Conservation (phyloP, 164 flowering plant species). For the Sedum album region DNA sequence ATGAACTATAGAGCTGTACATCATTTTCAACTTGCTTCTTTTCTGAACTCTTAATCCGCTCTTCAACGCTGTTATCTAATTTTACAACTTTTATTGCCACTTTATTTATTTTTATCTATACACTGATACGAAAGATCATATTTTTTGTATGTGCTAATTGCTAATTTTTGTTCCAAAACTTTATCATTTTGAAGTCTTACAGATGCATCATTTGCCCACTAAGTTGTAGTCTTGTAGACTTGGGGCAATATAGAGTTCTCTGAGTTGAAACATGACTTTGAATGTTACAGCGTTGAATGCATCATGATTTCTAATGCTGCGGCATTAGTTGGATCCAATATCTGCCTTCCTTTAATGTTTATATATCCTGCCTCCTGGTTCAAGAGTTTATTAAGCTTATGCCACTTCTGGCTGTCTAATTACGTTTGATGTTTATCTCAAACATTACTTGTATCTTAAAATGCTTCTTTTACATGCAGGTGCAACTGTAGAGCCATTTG, state of each 20-base stretch:
- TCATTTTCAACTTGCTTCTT: neutral
- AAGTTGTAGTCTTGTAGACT: constrained; percentile 1
- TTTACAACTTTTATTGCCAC: neutral
- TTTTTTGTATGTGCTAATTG: neutral
- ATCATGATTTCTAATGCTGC: neutral
- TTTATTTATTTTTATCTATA: neutral
- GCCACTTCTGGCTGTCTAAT: neutral
- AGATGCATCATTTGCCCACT: neutral
- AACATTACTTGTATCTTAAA: too few relatives aligned
- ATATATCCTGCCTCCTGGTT: neutral
- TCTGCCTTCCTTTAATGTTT: neutral
- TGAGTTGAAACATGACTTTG: neutral
- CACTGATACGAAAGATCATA: neutral
- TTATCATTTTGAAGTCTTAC: neutral
- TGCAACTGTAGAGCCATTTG: constrained; percentile 89
- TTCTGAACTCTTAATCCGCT: neutral
- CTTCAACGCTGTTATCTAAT: neutral
- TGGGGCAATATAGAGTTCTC: neutral
- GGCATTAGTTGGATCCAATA: neutral
- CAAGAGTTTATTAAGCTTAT: neutral
- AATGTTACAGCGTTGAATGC: too few relatives aligned
- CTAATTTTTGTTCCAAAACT: neutral
- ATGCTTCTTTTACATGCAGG: constrained; percentile 32
- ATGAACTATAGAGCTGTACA: neutral
- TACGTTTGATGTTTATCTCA: too few relatives aligned